Evolutionary conservation across 1,284 basidiomycete species (phyloP).

Genomic region (Boletus semigastroideus): DNA sequence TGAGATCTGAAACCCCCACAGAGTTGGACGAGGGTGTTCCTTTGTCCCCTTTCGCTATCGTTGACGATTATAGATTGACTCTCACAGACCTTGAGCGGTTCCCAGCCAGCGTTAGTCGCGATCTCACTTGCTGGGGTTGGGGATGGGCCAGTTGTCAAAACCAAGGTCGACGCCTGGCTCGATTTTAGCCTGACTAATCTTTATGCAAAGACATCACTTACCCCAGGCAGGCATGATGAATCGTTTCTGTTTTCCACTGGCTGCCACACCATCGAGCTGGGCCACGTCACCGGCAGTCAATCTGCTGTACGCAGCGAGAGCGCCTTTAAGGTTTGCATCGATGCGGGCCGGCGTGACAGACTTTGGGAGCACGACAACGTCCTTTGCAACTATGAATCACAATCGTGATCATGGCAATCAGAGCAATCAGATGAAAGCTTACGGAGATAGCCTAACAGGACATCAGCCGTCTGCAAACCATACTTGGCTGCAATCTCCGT

Average conservation of each 20-base stretch:
- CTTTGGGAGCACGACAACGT: constrained; percentile 70
- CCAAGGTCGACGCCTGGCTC: constrained; percentile 61
- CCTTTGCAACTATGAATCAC: constrained; percentile 52
- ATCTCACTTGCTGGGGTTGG: constrained; percentile 8
- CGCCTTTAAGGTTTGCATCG: constrained; percentile 62
- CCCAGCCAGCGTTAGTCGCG: not conserved
- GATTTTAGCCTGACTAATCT: constrained; percentile 6
- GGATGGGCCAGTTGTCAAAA: constrained; percentile 62
- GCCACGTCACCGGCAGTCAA: constrained; percentile 62
- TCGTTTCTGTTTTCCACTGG: constrained; percentile 70
- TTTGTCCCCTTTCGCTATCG: too few relatives aligned
- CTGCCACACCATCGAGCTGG: constrained; percentile 63
- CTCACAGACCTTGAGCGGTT: not conserved
- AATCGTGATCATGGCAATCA: constrained; percentile 3
- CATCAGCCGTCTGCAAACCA: constrained; percentile 55
- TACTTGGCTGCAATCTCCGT: constrained; percentile 64
- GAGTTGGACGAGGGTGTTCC: too few relatives aligned
- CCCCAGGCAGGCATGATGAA: constrained; percentile 68
- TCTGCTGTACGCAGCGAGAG: constrained; percentile 47
- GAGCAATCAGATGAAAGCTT: constrained; percentile 25
- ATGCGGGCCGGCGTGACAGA: constrained; percentile 77
- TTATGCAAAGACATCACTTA: constrained; percentile 34
- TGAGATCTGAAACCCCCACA: too few relatives aligned
- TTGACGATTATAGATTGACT: not conserved
- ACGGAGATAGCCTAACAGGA: constrained; percentile 70